Base-by-base conservation (phyloP, 352 stramenopile species). In the Peronospora belbahrii region DNA sequence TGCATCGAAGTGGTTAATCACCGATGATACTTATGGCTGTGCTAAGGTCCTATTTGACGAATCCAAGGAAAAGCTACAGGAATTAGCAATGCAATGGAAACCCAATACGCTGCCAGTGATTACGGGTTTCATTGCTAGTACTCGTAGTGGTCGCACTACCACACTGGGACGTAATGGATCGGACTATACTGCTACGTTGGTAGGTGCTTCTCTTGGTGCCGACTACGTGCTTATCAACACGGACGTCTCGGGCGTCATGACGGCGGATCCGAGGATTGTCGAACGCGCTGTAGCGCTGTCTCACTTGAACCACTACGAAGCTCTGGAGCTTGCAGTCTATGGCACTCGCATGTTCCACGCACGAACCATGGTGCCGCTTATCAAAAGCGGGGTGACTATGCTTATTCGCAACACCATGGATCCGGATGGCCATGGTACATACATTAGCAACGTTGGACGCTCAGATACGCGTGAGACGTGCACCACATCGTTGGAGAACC, bases 201-300 rank as follows among this genome's bases (percentile, higher is more conserved):
- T 92, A 2, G 80, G 75, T 6, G 65, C 77, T n/a, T 67, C 59
- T 0, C 52, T 92, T 2, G 50, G 66, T 6, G 76, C 74, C 6
- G 76, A 89, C 60, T 88, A 88, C 46, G 81, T 92, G 30, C 59
- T 92, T 8, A 90, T 92, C 62, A 88, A 92, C 50, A 92, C 78
- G 3, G 78, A 92, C 35, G 88, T 90, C 23, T 74, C 74, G 1
- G 81, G 81, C 1, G 81, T 92, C 17, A 92, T 92, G 81, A 32
- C 27, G 14, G 27, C 27, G 88, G 78, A 92, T 42, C 81, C 78
- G 28, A 61, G 70, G 11, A 83, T 92, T 37, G 81, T 92, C 9
- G 69, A 86, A n/a, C 73, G 71, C 8, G 81, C 78, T 0, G 67
- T 76, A 7, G 68, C 77, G 17, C 56, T 92, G 0, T 84, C 74